Evolutionary conservation across 164 flowering plant genomes (phyloP).

Genomic region (Liriodendron chinense): DNA sequence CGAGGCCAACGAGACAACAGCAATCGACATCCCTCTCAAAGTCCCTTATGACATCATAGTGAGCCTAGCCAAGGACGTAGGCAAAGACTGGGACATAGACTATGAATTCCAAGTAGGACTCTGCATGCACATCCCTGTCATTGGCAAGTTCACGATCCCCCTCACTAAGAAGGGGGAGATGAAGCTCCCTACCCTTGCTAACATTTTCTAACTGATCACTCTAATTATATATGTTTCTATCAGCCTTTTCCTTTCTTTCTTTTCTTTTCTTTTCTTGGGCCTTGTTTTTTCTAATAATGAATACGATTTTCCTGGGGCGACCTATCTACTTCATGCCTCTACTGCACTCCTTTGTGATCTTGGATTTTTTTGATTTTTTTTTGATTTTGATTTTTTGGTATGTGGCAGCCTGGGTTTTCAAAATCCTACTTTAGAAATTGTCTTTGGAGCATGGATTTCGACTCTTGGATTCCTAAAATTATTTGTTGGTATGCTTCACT

Average conservation of each 20-base stretch:
- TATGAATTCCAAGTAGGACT: slow-evolving; percentile 44
- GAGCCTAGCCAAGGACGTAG: slow-evolving; percentile 57
- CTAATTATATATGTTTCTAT: background rate
- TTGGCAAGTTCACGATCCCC: slow-evolving; percentile 63
- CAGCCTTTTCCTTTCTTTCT: background rate
- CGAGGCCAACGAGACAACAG: slow-evolving; percentile 37
- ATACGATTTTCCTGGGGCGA: too few relatives aligned
- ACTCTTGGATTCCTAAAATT: too few relatives aligned
- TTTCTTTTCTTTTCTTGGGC: background rate
- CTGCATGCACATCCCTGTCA: slow-evolving; percentile 52
- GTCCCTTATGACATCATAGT: slow-evolving; percentile 43
- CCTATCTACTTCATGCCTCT: too few relatives aligned
- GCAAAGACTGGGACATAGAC: slow-evolving; percentile 72
- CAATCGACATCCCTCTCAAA: slow-evolving; percentile 43
- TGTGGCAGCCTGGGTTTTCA: too few relatives aligned
- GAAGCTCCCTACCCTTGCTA: slow-evolving; percentile 66
- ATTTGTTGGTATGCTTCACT: too few relatives aligned
- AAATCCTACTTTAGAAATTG: too few relatives aligned
- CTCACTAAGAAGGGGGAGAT: slow-evolving; percentile 56
- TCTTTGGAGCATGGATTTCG: too few relatives aligned
- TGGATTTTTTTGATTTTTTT: too few relatives aligned
- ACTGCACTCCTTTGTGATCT: too few relatives aligned
- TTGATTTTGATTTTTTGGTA: too few relatives aligned
- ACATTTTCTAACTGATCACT: slow-evolving; percentile 15
- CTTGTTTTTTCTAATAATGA: too few relatives aligned